These are phyloP conservation scores for Chrysosporium keratinophilum DNA, from an alignment of 2,329 filamentous ascomycete species.

Conservation along the genomic window DNA sequence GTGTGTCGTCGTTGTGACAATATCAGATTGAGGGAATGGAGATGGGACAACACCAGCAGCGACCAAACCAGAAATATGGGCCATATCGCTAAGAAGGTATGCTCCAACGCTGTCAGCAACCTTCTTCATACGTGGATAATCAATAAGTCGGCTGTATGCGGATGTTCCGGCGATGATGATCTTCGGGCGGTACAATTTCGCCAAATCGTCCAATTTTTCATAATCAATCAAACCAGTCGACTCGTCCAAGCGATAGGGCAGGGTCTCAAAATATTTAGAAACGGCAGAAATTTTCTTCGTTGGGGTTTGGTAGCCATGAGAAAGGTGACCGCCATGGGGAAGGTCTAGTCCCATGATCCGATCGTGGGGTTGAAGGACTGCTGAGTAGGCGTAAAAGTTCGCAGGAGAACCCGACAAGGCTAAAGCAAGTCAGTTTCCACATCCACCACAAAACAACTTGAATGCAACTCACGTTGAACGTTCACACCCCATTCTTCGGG, in stretches of 20 bases:
- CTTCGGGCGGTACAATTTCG: slow-evolving; percentile 87
- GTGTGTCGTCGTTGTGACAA: slow-evolving; percentile 97
- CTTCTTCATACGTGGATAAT: slow-evolving; percentile 92
- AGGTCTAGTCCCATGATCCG: slow-evolving; percentile 94
- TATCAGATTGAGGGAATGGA: slow-evolving; percentile 84
- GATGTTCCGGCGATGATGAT: slow-evolving; percentile 92
- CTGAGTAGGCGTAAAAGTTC: slow-evolving; percentile 79
- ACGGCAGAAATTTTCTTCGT: slow-evolving; percentile 94
- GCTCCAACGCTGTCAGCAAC: slow-evolving; percentile 89
- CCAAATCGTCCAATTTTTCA: slow-evolving; percentile 80
- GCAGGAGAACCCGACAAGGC: slow-evolving; percentile 70
- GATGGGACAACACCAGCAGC: slow-evolving; percentile 87
- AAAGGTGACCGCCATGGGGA: slow-evolving; percentile 87
- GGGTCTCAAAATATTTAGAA: slow-evolving; percentile 98
- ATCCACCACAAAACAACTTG: slow-evolving; percentile 3
- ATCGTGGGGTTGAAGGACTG: slow-evolving; percentile 89
- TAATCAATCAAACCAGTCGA: slow-evolving; percentile 94
- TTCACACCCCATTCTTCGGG: slow-evolving; percentile 92
- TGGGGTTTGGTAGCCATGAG: slow-evolving; percentile 94
- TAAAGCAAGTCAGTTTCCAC: slow-evolving; percentile 26
- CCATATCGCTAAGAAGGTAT: slow-evolving; percentile 96
- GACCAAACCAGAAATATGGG: slow-evolving; percentile 93
- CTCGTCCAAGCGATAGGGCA: slow-evolving; percentile 75
- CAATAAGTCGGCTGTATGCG: slow-evolving; percentile 94
- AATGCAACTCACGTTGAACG: slow-evolving; percentile 57